phyloP scores from a whole-genome alignment of 192 early-diverging fungal genomes.

The Chytriomyces sp. region DNA sequence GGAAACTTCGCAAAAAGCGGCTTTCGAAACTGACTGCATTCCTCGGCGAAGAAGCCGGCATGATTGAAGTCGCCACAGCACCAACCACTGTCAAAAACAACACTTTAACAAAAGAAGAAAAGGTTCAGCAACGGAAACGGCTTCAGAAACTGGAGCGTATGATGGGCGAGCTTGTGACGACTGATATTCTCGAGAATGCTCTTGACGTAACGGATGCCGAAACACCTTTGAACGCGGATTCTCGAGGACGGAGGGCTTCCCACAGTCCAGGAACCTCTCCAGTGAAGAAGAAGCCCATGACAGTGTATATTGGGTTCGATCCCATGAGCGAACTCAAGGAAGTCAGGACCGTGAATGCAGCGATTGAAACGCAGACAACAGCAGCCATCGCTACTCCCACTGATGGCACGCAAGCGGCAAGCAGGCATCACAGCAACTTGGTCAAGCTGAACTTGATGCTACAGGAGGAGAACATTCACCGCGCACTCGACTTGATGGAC shows the following conservation, averaged over 20 bases:
- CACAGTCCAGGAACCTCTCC: not conserved
- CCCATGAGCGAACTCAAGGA: not conserved
- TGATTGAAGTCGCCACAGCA: not conserved
- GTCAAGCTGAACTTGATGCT: not conserved
- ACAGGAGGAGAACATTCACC: slow-evolving; percentile 1
- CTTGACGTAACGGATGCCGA: not conserved
- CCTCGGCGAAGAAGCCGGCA: slow-evolving; percentile 16
- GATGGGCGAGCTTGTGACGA: slow-evolving; percentile 13
- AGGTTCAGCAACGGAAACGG: not conserved
- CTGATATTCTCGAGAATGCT: slow-evolving; percentile 11
- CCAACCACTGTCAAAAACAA: not conserved
- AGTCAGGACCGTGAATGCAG: not conserved
- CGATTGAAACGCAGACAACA: not conserved
- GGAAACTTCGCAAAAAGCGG: slow-evolving; percentile 1
- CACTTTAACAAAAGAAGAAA: slow-evolving; percentile 1
- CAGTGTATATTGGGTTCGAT: not conserved
- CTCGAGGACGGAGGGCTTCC: not conserved
- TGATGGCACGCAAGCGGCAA: not conserved
- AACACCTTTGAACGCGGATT: not conserved
- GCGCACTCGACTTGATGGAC: slow-evolving; percentile 23
- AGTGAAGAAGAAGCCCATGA: not conserved
- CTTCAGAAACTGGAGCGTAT: slow-evolving; percentile 12
- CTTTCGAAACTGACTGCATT: slow-evolving; percentile 22
- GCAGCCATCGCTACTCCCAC: not conserved
- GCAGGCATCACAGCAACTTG: slow-evolving; percentile 14